Evolutionary conservation across 192 early-diverging fungal genomes (phyloP), one percentile per base, ranked within the genome.

Genomic region (Entophlyctis helioformis): DNA sequence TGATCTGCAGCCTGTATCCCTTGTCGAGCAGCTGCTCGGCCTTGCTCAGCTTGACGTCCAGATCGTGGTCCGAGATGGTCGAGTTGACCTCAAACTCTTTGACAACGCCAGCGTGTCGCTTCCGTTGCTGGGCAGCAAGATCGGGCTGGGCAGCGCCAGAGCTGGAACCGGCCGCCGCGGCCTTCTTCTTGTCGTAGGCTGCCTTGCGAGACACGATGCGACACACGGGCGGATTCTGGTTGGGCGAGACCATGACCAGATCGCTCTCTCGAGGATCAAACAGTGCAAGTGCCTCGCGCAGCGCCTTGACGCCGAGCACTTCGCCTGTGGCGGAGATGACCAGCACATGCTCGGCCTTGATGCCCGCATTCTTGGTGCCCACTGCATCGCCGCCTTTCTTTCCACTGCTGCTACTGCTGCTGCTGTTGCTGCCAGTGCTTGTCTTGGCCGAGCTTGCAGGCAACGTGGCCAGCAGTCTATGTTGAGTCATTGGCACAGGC

Each of bases 1-100:
- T 48, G 32, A 55, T 16, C 27, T 41, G 34, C 5, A 55, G 22
- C 16, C 37, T 33, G 22, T 41, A 24, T 26, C 29, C n/a, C 23
- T 38, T 23, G 16, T 39, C 44, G 24, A 55, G 23, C 11, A 48
- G 24, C 38, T 39, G 13, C 44, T 37, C 22, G 10, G 46, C 53
- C 29, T 41, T 39, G 10, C 16, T 28, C 22, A 55, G 13, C 39
- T 55, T 55, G 44, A 55, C 48, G 20, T 47, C 23, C 35, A 55
- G 23, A 32, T 55, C 53, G 39, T 55, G 53, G 9, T 2, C 8
- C 13, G 44, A 38, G 15, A 55, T 55, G 23, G 36, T 47, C 10
- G 53, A 40, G 1, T 39, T 39, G 12, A 55, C 22, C 27, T 55
- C 53, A 23, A 55, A 12, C 39, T 55, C 53, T 31, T 55, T 55